Base-by-base conservation (phyloP, 1,284 basidiomycete genomes). In the Trametes sp. region DNA sequence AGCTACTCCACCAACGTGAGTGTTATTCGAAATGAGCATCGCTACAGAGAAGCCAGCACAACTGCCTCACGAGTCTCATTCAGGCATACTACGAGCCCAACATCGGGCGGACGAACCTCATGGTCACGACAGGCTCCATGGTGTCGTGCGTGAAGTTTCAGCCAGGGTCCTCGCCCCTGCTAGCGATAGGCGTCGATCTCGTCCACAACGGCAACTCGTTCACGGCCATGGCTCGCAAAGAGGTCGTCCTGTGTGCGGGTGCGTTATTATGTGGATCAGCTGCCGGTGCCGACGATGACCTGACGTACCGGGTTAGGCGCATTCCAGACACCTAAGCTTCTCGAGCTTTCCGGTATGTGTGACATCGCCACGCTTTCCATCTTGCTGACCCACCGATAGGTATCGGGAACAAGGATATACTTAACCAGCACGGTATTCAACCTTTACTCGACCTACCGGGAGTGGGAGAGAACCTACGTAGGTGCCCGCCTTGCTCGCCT, bases 381-480 rank as follows among this genome's bases (percentile, higher is more conserved):
- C 21, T 10, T n/a, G 24, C 26, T 42, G 16, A 38, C 26, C 9
- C 19, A 5, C 23, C 19, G 2, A 26, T 35, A 69, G 72, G 72
- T 14, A 71, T 73, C 16, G 72, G 71, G 7, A 63, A 62, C 31
- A 65, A 71, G 21, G 70, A 75, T 0, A 66, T 85, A 8, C 72
- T 88, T 13, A 69, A 78, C 33, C 75, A 77, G 48, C 70, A 76
- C 45, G 78, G 78, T 0, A 73, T 88, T 24, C 38, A 66, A 14
- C 71, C 76, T 6, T 36, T 81, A 19, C 79, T 86, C 9, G 80
- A 86, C 48, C 73, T 88, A 3, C 82, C 82, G 4, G 84, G 85
- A 6, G 87, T 89, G 0, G 87, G 87, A 10, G 82, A 85, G 62
- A 76, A 81, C 26, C 85, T 83, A 53, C 79, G 81, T 71, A 83